Percentiles rank a stretch among this genome's conserved stretches.
phyloP scores from a whole-genome alignment of 805 yeast species.

The Schizosaccharomyces osmophilus region DNA sequence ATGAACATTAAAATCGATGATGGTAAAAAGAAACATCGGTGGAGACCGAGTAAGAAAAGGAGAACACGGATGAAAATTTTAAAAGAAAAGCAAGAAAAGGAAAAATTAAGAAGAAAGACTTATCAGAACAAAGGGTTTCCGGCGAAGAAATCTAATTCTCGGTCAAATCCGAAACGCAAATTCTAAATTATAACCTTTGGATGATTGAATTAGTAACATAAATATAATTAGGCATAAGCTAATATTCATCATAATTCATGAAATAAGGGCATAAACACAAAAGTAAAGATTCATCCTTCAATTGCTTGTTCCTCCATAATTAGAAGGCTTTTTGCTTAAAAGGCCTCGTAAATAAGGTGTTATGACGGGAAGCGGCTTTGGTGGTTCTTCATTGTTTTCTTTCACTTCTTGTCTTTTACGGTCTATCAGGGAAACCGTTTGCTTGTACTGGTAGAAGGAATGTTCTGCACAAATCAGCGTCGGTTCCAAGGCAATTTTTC shows the following conservation, averaged over 20 bases:
- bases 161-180: neutral
- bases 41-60: conserved; percentile 1
- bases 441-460: conserved; percentile 52
- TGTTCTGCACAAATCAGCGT: conserved; percentile 65
- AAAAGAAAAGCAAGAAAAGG: neutral
- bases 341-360: too few species aligned
- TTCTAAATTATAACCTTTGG: too few species aligned
- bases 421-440: conserved; percentile 43
- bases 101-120: neutral
- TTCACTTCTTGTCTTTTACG: neutral
- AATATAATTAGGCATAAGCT: too few species aligned
- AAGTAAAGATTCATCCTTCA: too few species aligned
- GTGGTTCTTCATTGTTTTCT: neutral
- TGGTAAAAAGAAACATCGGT: neutral
- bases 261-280: too few species aligned
- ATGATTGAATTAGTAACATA: too few species aligned
- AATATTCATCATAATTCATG: too few species aligned
- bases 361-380: too few species aligned
- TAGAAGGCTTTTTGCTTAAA: too few species aligned
- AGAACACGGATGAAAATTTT: neutral
- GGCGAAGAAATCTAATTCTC: neutral
- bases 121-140: neutral
- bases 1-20: neutral
- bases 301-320: too few species aligned
- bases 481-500: conserved; percentile 50